These are phyloP conservation scores for Gossypium ekmanianum DNA, from an alignment of 345 rosid genomes.

Conservation along the genomic window DNA sequence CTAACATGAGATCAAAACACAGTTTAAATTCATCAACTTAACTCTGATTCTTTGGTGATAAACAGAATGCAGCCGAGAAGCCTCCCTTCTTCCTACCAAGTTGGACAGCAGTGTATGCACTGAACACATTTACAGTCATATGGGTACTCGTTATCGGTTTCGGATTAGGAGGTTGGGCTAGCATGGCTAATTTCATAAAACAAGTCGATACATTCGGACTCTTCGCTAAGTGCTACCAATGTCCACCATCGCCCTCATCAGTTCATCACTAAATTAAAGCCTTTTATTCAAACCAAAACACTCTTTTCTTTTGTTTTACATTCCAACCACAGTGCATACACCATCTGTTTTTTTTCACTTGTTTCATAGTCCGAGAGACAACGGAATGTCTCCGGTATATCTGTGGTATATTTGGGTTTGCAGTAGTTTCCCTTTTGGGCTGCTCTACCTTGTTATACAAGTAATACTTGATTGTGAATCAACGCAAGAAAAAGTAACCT, in stretches of 20 bases:
- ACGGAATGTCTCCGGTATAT: background rate
- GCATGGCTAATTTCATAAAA: slow-evolving; percentile 65
- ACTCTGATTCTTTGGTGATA: background rate
- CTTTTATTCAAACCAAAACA: background rate
- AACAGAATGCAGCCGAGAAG: slow-evolving; percentile 73
- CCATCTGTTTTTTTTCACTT: background rate
- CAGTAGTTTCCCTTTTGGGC: background rate
- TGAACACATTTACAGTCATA: slow-evolving; percentile 51
- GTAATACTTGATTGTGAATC: background rate
- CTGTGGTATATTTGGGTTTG: background rate
- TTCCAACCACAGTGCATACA: slow-evolving; percentile 1
- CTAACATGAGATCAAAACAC: no score
- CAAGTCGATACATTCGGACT: slow-evolving; percentile 82
- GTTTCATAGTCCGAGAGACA: slow-evolving; percentile 18
- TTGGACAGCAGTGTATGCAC: slow-evolving; percentile 64
- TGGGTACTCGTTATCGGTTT: slow-evolving; percentile 77
- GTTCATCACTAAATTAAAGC: slow-evolving; percentile 28
- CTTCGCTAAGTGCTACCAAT: slow-evolving; percentile 88
- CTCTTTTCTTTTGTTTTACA: background rate
- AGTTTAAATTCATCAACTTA: background rate
- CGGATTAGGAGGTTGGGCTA: slow-evolving; percentile 89
- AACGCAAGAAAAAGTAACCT: background rate
- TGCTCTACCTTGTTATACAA: slow-evolving; percentile 10
- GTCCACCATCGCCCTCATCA: slow-evolving; percentile 35
- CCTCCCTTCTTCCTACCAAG: slow-evolving; percentile 60